phyloP scores from a whole-genome alignment of 2,329 filamentous ascomycete genomes.

The Sclerotinia sclerotiorum region DNA sequence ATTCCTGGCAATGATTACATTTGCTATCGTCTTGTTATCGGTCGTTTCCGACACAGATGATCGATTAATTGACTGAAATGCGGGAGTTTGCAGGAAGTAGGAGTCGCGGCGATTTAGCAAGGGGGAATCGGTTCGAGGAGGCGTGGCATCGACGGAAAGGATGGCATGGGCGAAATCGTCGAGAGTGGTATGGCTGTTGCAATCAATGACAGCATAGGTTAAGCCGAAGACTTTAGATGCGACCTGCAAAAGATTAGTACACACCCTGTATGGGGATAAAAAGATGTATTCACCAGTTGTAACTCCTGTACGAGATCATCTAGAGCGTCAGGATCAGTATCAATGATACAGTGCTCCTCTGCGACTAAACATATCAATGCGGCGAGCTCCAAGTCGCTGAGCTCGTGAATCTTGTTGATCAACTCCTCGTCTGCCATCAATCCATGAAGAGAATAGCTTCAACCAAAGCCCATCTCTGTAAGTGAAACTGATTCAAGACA shows the following conservation, averaged over 20 bases:
- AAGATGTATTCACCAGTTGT: conserved; percentile 54
- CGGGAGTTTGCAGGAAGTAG: conserved; percentile 37
- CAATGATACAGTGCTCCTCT: conserved; percentile 85
- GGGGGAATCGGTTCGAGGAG: conserved; percentile 34
- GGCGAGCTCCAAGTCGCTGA: conserved; percentile 88
- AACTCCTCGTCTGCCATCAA: conserved; percentile 63
- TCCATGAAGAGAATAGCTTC: conserved; percentile 22
- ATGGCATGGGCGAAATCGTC: conserved; percentile 78
- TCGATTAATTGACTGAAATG: conserved; percentile 36
- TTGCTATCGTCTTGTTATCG: conserved; percentile 64
- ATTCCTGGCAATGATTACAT: conserved; percentile 79
- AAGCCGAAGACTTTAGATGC: conserved; percentile 71
- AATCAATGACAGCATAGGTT: conserved; percentile 68
- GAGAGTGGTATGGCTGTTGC: conserved; percentile 69
- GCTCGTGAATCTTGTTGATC: conserved; percentile 68
- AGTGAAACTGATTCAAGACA: not conserved
- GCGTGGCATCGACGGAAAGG: conserved; percentile 33
- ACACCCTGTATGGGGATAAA: not conserved
- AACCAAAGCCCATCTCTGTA: conserved; percentile 23
- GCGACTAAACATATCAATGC: conserved; percentile 77
- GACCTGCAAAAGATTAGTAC: conserved; percentile 49
- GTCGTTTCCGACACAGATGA: conserved; percentile 41
- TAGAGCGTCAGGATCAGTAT: conserved; percentile 62
- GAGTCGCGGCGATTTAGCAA: conserved; percentile 38
- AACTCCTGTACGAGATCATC: conserved; percentile 73